Conservation (phyloP, 2,329 filamentous ascomycete genomes). For the Nemania abortiva region DNA sequence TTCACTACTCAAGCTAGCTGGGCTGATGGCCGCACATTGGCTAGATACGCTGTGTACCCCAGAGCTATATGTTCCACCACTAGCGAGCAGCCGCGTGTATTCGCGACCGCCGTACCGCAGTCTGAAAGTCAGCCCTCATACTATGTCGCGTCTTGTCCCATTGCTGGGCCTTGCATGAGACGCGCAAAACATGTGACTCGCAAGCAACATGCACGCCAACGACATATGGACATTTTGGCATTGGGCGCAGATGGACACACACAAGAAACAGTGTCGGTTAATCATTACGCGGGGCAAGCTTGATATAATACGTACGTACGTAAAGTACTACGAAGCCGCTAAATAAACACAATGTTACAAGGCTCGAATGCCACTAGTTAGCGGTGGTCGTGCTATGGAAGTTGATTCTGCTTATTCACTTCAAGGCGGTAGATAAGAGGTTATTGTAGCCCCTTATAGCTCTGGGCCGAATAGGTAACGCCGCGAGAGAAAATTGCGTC, state of each 20-base stretch:
- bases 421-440: too few relatives aligned
- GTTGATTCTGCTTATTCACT: not conserved
- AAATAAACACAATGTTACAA: not conserved
- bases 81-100: conserved; percentile 12
- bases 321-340: not conserved
- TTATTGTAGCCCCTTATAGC: too few relatives aligned
- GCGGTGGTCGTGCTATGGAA: not conserved
- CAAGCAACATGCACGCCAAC: not conserved
- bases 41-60: not conserved
- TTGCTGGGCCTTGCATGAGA: not conserved
- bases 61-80: not conserved
- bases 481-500: too few relatives aligned
- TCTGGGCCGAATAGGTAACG: too few relatives aligned
- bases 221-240: not conserved
- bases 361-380: too few relatives aligned
- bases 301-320: not conserved
- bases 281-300: not conserved
- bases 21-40: not conserved
- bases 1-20: not conserved
- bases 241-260: not conserved
- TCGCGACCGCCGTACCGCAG: not conserved
- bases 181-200: not conserved
- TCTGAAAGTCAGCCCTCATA: not conserved
- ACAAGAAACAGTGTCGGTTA: not conserved
- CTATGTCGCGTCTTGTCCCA: not conserved